Percentiles rank a stretch among this genome's conserved stretches.
These are phyloP conservation scores for Erythrophleum ivorense DNA, from an alignment of 331 rosid species.

Conservation along the genomic window DNA sequence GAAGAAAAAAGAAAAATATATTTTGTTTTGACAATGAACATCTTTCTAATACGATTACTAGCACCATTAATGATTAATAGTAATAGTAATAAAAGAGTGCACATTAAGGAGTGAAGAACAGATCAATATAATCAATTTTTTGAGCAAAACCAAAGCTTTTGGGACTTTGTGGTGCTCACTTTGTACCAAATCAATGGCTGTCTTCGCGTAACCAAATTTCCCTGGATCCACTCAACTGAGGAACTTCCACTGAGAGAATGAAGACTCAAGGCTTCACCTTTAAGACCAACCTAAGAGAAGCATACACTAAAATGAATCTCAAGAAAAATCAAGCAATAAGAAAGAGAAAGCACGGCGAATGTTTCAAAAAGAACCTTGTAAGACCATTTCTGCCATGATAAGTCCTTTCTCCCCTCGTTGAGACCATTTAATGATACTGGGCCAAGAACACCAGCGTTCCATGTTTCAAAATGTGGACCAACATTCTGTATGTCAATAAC, in stretches of 20 bases:
- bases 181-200: conserved; percentile 93
- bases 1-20: too few species aligned
- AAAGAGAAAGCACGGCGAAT: conserved; percentile 11
- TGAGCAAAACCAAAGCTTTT: conserved; percentile 15
- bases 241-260: conserved; percentile 82
- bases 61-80: background rate
- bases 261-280: conserved; percentile 86
- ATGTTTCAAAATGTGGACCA: conserved; percentile 90
- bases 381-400: conserved; percentile 95
- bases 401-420: conserved; percentile 83
- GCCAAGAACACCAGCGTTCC: conserved; percentile 96
- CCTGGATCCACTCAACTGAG: conserved; percentile 78
- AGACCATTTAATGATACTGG: conserved; percentile 82
- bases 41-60: background rate
- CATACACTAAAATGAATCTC: conserved; percentile 34
- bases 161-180: conserved; percentile 53
- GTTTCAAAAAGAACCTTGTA: conserved; percentile 69
- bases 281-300: conserved; percentile 80
- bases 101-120: conserved; percentile 4
- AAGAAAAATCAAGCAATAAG: conserved; percentile 24
- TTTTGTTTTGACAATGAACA: too few species aligned
- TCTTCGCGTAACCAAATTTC: conserved; percentile 48
- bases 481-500: conserved; percentile 64
- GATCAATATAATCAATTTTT: background rate
- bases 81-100: background rate